phyloP scores from a whole-genome alignment of 306 rosid genomes.

The Elaeagnus macrophylla region DNA sequence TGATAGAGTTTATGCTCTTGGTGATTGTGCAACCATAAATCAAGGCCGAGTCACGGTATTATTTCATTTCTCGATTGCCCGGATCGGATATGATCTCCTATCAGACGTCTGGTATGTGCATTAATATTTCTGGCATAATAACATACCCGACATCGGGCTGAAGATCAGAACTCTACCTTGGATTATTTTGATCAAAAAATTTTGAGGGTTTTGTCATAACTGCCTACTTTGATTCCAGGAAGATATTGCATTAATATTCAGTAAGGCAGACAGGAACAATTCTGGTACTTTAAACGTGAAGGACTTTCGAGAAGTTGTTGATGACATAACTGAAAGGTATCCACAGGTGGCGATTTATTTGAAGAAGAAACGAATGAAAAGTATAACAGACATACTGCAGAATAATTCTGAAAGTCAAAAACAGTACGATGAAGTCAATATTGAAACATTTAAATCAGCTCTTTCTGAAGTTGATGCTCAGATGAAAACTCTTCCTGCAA shows the following conservation, averaged over 20 bases:
- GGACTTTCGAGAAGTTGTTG: conserved; percentile 53
- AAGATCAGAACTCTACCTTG: too few species aligned
- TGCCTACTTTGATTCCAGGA: conserved; percentile 31
- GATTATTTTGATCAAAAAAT: too few species aligned
- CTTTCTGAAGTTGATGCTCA: conserved; percentile 59
- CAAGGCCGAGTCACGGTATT: conserved; percentile 71
- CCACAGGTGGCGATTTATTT: conserved; percentile 58
- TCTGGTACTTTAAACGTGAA: conserved; percentile 43
- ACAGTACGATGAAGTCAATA: conserved; percentile 42
- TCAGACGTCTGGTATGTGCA: background rate
- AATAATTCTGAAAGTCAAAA: conserved; percentile 25
- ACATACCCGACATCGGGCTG: too few species aligned
- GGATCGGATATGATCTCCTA: background rate
- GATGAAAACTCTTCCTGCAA: conserved; percentile 75
- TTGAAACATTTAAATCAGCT: conserved; percentile 49
- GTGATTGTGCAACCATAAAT: conserved; percentile 70
- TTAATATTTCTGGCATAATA: too few species aligned
- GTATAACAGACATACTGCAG: conserved; percentile 43
- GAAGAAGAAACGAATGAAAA: conserved; percentile 34
- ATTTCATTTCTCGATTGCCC: background rate
- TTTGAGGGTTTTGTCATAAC: background rate
- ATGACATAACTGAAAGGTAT: conserved; percentile 60
- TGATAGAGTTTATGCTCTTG: conserved; percentile 46
- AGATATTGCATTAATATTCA: conserved; percentile 49
- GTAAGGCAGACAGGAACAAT: conserved; percentile 56